Evolutionary conservation across 2,329 filamentous ascomycete species (phyloP).

Genomic region (Fusarium solani-melongenae): DNA sequence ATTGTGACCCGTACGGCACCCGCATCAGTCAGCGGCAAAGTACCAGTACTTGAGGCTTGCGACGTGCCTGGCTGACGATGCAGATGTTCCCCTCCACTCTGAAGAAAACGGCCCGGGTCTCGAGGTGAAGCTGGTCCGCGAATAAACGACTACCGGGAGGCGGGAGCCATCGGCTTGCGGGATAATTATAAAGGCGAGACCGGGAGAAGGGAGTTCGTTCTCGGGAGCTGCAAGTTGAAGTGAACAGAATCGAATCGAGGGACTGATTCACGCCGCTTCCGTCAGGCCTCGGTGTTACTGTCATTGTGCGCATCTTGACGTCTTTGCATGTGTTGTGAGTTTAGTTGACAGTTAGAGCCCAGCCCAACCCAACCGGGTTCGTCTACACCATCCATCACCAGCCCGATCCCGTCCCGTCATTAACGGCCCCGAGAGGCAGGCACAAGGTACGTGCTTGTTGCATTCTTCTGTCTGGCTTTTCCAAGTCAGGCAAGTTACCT

Average conservation of each 20-base stretch:
- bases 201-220: constrained; percentile 1
- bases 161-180: constrained; percentile 34
- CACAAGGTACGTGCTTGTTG: constrained; percentile 18
- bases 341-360: constrained; percentile 8
- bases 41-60: constrained; percentile 10
- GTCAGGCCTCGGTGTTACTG: not conserved
- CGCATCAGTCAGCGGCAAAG: constrained; percentile 9
- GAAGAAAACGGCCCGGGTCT: constrained; percentile 35
- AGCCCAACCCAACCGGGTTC: not conserved
- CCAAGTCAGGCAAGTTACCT: not conserved
- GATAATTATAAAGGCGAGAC: constrained; percentile 23
- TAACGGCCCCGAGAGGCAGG: constrained; percentile 23
- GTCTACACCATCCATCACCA: constrained; percentile 4
- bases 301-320: not conserved
- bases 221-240: not conserved
- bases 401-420: constrained; percentile 5
- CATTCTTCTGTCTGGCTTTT: constrained; percentile 6
- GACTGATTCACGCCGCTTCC: not conserved
- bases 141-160: constrained; percentile 9
- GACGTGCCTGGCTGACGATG: constrained; percentile 4
- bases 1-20: constrained; percentile 6
- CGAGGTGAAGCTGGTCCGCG: constrained; percentile 16
- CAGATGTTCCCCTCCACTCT: constrained; percentile 24
- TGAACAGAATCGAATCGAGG: not conserved
- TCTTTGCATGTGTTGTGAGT: constrained; percentile 13